These are phyloP conservation scores for Metschnikowia shivogae DNA, from an alignment of 805 yeast genomes.

Conservation along the genomic window DNA sequence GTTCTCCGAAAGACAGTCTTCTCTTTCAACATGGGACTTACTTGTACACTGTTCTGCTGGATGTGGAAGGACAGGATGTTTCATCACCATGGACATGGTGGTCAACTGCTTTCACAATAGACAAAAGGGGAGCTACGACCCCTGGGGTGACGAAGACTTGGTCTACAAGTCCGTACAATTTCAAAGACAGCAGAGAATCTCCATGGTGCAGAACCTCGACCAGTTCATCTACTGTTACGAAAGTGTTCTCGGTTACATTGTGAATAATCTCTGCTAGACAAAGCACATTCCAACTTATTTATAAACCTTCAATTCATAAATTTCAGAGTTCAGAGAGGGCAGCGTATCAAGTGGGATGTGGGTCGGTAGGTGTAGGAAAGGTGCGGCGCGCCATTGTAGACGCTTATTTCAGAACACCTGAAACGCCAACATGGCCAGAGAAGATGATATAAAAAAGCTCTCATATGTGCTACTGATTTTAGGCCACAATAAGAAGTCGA, in stretches of 20 bases:
- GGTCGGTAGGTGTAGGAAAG: not conserved
- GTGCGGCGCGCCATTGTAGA: conserved; percentile 2
- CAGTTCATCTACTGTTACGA: conserved; percentile 77
- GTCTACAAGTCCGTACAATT: conserved; percentile 59
- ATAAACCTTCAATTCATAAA: not conserved
- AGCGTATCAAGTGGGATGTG: too few relatives aligned
- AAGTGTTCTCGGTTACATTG: conserved; percentile 19
- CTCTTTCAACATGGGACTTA: conserved; percentile 15
- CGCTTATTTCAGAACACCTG: not conserved
- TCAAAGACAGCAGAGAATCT: conserved; percentile 68
- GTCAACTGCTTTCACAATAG: conserved; percentile 21
- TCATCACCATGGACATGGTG: conserved; percentile 43
- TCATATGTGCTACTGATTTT: conserved; percentile 12
- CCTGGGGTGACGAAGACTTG: conserved; percentile 44
- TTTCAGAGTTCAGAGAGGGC: not conserved
- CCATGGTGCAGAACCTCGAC: conserved; percentile 80
- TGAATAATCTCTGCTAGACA: conserved; percentile 9
- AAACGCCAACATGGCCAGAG: conserved; percentile 2
- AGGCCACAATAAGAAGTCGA: conserved; percentile 2
- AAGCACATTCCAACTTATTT: too few relatives aligned
- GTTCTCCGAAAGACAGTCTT: not conserved
- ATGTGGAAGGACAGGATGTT: conserved; percentile 56
- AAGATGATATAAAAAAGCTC: conserved; percentile 8
- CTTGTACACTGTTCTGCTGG: conserved; percentile 59
- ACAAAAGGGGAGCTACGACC: conserved; percentile 22